Base-by-base conservation (phyloP, 805 yeast species). In the Ogataea corticis region DNA sequence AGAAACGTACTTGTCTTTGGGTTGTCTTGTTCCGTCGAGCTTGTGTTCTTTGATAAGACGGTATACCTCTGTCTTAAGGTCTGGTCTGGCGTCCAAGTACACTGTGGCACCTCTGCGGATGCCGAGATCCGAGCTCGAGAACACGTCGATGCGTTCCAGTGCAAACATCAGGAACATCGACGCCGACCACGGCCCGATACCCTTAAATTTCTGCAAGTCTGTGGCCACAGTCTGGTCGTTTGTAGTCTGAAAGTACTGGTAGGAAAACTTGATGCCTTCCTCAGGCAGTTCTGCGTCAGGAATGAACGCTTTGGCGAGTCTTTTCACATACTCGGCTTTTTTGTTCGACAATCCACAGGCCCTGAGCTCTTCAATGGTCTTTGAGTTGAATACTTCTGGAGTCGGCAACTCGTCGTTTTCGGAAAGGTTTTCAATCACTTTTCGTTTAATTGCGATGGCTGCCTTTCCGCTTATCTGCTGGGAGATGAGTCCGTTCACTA, bases 181-280 rank as follows among this genome's bases (percentile, higher is more conserved):
- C 0, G 94, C 91, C 4, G 90, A 80, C 98, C 98, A 91, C 1
- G 75, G 74, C 0, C 94, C 95, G 14, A 87, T 76, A 0, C 95
- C 95, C 56, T 85, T 85, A 50, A 85, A 55, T 11, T 41, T 41
- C 31, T 58, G 61, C 19, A 60, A 46, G 37, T 48, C 52, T 6
- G 27, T 16, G 33, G 43, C 44, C 15, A 59, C 29, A 2, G 46
- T 29, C 10, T 37, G 42, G 41, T 57, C 57, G 21, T 46, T 51
- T 3, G 48, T 41, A 7, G 30, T 44, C 23, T 49, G 40, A 39
- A 59, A 58, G 44, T 52, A 55, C 4, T 48, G 45, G 23, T 48
- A 14, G 1, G 42, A 29, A 19, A 59, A 54, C 41, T 48, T 42
- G 9, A 51, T 35, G 2, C 51, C 54, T 34, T 49, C 54, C 10